phyloP scores from a whole-genome alignment of 2,329 filamentous ascomycete species.

The Ceratocystiopsis sp. region DNA sequence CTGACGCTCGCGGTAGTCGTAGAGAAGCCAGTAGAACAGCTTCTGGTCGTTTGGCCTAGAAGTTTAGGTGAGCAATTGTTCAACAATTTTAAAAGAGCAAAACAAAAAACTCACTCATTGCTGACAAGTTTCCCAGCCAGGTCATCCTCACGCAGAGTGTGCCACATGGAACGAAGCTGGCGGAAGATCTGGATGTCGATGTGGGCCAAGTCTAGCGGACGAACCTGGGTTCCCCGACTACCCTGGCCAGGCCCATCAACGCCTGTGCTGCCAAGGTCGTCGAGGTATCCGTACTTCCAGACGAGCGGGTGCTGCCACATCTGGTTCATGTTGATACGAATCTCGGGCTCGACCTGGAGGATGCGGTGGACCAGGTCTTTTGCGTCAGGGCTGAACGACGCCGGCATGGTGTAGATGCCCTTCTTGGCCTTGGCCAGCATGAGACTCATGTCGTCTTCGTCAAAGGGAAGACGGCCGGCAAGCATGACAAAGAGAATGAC shows the following conservation, averaged over 20 bases:
- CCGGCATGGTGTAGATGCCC: slow-evolving; percentile 44
- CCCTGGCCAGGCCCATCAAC: slow-evolving; percentile 29
- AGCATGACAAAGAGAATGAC: slow-evolving; percentile 82
- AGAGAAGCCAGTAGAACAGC: slow-evolving; percentile 73
- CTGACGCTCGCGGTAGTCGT: slow-evolving; percentile 68
- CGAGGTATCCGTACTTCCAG: slow-evolving; percentile 63
- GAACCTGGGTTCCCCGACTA: slow-evolving; percentile 40
- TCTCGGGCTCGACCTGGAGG: slow-evolving; percentile 58
- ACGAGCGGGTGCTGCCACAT: slow-evolving; percentile 84
- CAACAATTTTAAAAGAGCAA: not conserved
- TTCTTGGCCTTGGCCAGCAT: slow-evolving; percentile 46
- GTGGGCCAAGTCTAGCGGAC: slow-evolving; percentile 42
- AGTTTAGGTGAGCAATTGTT: not conserved
- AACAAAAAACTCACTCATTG: slow-evolving; percentile 34
- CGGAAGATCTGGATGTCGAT: slow-evolving; percentile 70
- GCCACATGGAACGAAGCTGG: slow-evolving; percentile 82
- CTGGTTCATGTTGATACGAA: slow-evolving; percentile 60
- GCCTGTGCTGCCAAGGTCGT: slow-evolving; percentile 45
- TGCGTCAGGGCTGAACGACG: slow-evolving; percentile 47
- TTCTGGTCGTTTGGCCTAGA: slow-evolving; percentile 76
- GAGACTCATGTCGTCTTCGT: slow-evolving; percentile 42
- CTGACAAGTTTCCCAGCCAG: slow-evolving; percentile 52
- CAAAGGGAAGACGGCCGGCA: slow-evolving; percentile 70
- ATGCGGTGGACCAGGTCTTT: slow-evolving; percentile 66
- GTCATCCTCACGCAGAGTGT: slow-evolving; percentile 59